Evolutionary conservation across 345 rosid species (phyloP).

Genomic region (Sonneratia alba): DNA sequence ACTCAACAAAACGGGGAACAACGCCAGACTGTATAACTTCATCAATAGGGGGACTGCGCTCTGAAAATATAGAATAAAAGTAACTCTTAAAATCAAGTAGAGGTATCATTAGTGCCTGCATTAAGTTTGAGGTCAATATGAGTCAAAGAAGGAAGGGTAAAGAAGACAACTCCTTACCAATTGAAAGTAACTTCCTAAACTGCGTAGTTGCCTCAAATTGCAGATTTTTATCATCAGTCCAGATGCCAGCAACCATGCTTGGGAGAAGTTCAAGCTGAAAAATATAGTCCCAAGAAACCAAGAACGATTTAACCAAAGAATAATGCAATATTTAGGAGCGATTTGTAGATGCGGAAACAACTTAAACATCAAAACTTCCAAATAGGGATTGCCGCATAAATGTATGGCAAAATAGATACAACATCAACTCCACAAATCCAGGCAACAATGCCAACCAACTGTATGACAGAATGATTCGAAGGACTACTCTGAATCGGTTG

Average conservation of each 20-base stretch:
- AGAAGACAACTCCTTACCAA: constrained; percentile 29
- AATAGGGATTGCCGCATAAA: background rate
- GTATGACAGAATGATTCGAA: background rate
- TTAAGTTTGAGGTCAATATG: background rate
- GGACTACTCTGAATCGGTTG: background rate
- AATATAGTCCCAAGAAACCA: constrained; percentile 2
- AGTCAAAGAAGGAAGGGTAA: background rate
- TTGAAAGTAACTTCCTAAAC: constrained; percentile 69
- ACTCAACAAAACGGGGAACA: constrained; percentile 77
- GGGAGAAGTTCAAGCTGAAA: constrained; percentile 68
- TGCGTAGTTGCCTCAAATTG: constrained; percentile 83
- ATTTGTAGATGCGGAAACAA: background rate
- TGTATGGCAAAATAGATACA: background rate
- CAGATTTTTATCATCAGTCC: constrained; percentile 42
- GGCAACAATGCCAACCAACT: background rate
- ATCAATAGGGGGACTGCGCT: constrained; percentile 79
- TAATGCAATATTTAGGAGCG: background rate
- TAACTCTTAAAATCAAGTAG: background rate
- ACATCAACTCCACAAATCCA: background rate
- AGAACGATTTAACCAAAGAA: background rate
- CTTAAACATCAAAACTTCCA: background rate
- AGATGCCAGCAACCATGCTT: constrained; percentile 56
- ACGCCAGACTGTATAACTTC: constrained; percentile 78
- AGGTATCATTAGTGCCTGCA: background rate
- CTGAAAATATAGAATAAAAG: constrained; percentile 18